Evolutionary conservation across 305 asterid species (phyloP).

Genomic region (Fraxinus latifolia): DNA sequence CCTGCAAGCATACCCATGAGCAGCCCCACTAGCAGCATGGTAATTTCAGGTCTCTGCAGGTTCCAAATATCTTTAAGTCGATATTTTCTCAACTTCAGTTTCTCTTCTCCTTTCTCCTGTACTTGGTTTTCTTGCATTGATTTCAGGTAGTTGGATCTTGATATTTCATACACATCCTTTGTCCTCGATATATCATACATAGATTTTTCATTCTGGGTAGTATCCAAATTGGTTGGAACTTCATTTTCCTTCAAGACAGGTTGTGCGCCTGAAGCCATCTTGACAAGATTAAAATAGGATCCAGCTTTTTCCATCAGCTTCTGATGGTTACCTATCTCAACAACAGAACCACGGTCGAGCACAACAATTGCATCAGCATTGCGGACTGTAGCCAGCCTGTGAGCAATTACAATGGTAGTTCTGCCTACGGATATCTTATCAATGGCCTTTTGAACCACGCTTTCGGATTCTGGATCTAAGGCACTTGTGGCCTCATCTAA

Average conservation of each 20-base stretch:
- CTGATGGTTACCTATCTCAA: conserved; percentile 64
- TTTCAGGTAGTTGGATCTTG: conserved; percentile 34
- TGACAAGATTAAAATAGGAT: conserved; percentile 55
- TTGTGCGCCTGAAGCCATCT: conserved; percentile 63
- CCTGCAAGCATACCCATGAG: conserved; percentile 63
- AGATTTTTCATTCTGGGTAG: conserved; percentile 26
- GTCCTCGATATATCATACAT: conserved; percentile 20
- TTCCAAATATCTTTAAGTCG: conserved; percentile 54
- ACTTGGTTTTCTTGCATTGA: conserved; percentile 30
- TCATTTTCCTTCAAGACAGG: conserved; percentile 26
- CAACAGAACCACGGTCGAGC: conserved; percentile 59
- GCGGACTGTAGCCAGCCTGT: conserved; percentile 70
- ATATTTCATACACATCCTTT: conserved; percentile 33
- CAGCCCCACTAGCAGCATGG: conserved; percentile 47
- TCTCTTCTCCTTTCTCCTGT: conserved; percentile 31
- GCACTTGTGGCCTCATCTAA: conserved; percentile 90
- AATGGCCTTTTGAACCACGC: conserved; percentile 67
- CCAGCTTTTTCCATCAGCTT: conserved; percentile 62
- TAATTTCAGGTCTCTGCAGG: conserved; percentile 61
- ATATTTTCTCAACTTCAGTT: conserved; percentile 33
- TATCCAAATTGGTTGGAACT: conserved; percentile 27
- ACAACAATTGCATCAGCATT: conserved; percentile 63
- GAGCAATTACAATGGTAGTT: conserved; percentile 76
- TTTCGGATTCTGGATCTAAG: conserved; percentile 65
- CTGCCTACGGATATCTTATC: conserved; percentile 63